phyloP scores from a whole-genome alignment of 768 basidiomycete genomes.

The Russula lepida region DNA sequence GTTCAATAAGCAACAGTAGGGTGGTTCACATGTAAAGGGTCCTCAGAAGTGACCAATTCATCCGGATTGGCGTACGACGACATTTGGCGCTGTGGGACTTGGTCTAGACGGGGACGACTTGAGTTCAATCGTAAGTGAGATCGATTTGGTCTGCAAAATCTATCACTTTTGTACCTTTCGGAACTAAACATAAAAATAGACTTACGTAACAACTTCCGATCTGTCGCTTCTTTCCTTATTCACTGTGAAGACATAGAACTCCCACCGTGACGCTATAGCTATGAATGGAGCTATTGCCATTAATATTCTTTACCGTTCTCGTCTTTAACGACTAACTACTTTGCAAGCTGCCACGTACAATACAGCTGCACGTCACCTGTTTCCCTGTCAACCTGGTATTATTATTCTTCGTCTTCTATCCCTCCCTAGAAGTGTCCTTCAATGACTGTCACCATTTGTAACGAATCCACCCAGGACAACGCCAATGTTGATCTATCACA shows the following conservation, averaged over 20 bases:
- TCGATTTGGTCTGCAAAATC: not conserved
- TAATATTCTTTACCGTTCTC: not conserved
- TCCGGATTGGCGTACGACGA: conserved; percentile 29
- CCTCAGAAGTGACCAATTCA: conserved; percentile 47
- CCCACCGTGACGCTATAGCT: not conserved
- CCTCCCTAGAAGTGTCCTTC: not conserved
- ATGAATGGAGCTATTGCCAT: not conserved
- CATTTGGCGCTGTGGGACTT: not conserved
- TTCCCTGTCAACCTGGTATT: not conserved
- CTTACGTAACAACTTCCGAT: not conserved
- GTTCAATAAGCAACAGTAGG: conserved; percentile 18
- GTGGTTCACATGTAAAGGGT: conserved; percentile 48
- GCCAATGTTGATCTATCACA: not conserved
- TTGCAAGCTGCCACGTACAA: not conserved
- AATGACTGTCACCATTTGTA: not conserved
- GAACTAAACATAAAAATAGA: not conserved
- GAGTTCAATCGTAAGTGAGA: not conserved
- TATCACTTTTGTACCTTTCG: not conserved
- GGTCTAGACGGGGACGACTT: not conserved
- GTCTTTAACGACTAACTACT: not conserved
- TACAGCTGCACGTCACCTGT: not conserved
- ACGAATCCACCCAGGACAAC: not conserved
- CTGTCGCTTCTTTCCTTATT: too few relatives aligned
- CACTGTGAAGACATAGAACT: too few relatives aligned
- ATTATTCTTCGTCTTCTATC: not conserved